Conservation (phyloP, 495 filamentous ascomycete genomes). For the Hypoxylon subgilvum region DNA sequence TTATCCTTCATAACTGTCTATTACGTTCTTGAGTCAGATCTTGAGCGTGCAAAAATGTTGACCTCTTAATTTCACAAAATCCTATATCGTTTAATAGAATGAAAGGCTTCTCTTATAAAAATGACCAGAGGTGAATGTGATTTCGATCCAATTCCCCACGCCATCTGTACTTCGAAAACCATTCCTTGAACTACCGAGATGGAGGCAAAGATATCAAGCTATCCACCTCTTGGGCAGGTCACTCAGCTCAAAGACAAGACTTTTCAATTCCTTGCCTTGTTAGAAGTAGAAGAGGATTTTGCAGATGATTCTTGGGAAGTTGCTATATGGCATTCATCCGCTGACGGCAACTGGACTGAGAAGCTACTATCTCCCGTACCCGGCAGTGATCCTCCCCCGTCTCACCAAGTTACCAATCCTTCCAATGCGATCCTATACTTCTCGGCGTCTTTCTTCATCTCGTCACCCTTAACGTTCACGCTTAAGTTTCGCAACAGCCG, state of each 20-base stretch:
- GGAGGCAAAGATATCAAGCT: constrained; percentile 48
- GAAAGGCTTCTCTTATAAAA: constrained; percentile 10
- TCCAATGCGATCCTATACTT: constrained; percentile 52
- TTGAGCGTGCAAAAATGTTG: not conserved
- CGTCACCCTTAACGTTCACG: constrained; percentile 68
- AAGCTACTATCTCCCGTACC: constrained; percentile 47
- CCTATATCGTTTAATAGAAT: constrained; percentile 12
- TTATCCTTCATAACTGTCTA: not conserved
- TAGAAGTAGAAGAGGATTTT: constrained; percentile 67
- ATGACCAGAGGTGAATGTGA: constrained; percentile 14
- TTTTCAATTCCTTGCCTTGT: constrained; percentile 70
- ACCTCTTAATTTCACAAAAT: not conserved
- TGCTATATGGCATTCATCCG: constrained; percentile 75
- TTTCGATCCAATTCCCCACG: constrained; percentile 28
- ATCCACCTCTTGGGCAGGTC: constrained; percentile 74
- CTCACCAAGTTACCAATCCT: constrained; percentile 44
- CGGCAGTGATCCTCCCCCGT: constrained; percentile 44
- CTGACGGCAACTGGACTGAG: constrained; percentile 56
- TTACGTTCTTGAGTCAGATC: not conserved
- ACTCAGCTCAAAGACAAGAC: constrained; percentile 60
- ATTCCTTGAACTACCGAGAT: constrained; percentile 1
- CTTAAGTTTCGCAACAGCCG: constrained; percentile 69
- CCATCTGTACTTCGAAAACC: constrained; percentile 26
- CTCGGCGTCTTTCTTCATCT: constrained; percentile 49
- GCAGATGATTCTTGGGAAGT: constrained; percentile 70